These are phyloP conservation scores for Athelia sp. DNA, from an alignment of 1,284 basidiomycete genomes.

Conservation along the genomic window DNA sequence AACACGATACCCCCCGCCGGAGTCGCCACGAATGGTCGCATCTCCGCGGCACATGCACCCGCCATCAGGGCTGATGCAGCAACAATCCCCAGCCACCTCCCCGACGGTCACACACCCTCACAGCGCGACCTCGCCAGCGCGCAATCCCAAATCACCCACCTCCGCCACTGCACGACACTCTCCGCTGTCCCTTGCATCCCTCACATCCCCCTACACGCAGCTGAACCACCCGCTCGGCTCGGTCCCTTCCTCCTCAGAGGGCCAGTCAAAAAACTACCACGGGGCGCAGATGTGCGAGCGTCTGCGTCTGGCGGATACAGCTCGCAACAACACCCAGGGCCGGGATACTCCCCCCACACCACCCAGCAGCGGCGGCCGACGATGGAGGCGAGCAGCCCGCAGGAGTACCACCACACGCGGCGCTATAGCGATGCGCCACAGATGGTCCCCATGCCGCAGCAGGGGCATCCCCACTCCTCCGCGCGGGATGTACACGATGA, in stretches of 20 bases:
- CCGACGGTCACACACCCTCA: neutral
- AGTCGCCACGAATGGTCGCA: neutral
- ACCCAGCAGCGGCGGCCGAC: neutral
- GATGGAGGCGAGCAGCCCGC: neutral
- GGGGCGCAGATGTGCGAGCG: neutral
- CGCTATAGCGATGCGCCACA: neutral
- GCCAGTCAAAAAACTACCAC: constrained; percentile 1
- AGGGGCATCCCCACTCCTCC: neutral
- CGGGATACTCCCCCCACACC: neutral
- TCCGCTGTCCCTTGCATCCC: neutral
- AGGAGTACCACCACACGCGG: neutral
- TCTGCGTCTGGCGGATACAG: neutral
- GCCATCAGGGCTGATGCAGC: neutral
- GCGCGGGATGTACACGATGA: neutral
- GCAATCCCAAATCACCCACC: neutral
- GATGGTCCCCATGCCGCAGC: no score
- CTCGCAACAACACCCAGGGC: neutral
- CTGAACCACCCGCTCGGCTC: no score
- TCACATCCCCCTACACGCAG: neutral
- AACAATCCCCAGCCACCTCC: neutral
- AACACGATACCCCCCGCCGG: neutral
- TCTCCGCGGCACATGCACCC: neutral
- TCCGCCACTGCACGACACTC: neutral
- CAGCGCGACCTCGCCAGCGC: neutral
- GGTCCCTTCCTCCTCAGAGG: no score